Conservation (phyloP, 257 asterid species). For the Plectranthus barbatus region DNA sequence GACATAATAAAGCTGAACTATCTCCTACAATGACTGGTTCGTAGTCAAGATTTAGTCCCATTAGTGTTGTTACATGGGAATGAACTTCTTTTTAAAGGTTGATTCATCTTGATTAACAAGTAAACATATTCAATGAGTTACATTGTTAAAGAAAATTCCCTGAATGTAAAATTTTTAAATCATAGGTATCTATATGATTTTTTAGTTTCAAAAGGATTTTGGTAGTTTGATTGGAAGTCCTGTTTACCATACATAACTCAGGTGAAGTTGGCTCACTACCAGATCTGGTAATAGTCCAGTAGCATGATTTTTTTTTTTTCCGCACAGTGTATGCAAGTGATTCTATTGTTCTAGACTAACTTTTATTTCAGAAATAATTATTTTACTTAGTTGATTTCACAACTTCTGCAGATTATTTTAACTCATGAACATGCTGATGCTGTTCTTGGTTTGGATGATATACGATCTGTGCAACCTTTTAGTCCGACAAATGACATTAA, state of each 20-base stretch:
- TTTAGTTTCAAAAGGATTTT: background rate
- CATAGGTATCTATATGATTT: background rate
- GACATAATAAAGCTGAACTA: background rate
- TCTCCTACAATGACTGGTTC: background rate
- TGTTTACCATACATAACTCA: background rate
- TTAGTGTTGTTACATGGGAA: background rate
- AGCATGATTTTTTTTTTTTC: background rate
- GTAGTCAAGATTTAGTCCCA: background rate
- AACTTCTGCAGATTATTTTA: constrained; percentile 61
- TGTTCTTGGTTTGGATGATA: constrained; percentile 92
- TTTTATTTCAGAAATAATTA: background rate
- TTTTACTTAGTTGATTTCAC: constrained; percentile 11
- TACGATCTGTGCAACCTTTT: constrained; percentile 86
- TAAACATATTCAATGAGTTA: background rate
- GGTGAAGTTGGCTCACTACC: background rate
- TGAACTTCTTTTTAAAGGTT: background rate
- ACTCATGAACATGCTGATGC: constrained; percentile 99
- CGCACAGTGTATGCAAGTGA: background rate
- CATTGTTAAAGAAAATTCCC: background rate
- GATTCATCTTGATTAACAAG: background rate
- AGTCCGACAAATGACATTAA: constrained; percentile 82
- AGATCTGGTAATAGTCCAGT: background rate
- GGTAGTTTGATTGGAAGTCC: background rate
- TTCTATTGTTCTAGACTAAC: background rate
- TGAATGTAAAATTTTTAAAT: background rate